phyloP scores from a whole-genome alignment of 768 basidiomycete genomes.

The Pulveroboletus ravenelii region DNA sequence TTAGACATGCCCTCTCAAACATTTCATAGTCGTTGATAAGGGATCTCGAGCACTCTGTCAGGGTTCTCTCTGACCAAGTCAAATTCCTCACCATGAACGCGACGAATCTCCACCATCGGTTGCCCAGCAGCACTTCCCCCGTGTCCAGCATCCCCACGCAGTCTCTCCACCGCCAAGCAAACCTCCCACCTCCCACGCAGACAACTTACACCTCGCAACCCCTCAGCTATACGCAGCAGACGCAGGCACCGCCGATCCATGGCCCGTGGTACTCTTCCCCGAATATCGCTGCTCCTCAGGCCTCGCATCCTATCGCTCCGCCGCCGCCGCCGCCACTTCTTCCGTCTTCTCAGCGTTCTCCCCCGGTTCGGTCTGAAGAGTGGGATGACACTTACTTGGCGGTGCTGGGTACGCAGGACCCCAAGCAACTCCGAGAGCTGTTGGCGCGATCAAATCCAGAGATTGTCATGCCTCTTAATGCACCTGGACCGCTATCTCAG shows the following conservation, averaged over 20 bases:
- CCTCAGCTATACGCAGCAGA: constrained; percentile 30
- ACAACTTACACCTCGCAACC: constrained; percentile 30
- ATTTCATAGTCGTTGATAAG: constrained; percentile 59
- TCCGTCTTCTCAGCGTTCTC: constrained; percentile 43
- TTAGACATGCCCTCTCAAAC: constrained; percentile 4
- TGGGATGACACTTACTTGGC: constrained; percentile 84
- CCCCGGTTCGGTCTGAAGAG: constrained; percentile 60
- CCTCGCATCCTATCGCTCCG: constrained; percentile 72
- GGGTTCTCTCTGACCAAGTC: constrained; percentile 73
- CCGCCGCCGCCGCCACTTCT: constrained; percentile 43
- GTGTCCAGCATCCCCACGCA: constrained; percentile 34
- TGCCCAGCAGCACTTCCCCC: constrained; percentile 31
- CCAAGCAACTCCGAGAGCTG: constrained; percentile 68
- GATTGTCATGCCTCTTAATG: constrained; percentile 71
- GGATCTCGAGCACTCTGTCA: constrained; percentile 75
- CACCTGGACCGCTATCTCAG: constrained; percentile 68
- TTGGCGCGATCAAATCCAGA: constrained; percentile 73
- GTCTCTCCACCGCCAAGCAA: constrained; percentile 35
- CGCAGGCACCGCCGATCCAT: constrained; percentile 29
- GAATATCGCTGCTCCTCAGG: constrained; percentile 73
- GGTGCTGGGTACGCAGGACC: constrained; percentile 71
- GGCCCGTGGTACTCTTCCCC: constrained; percentile 54
- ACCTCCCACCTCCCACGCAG: constrained; percentile 35
- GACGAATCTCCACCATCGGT: constrained; percentile 33
- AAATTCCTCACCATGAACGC: constrained; percentile 68